Percentiles rank a stretch among this genome's conserved stretches.
Conservation (phyloP, 2,329 filamentous ascomycete genomes). For the Pseudofabraea citricarpa region DNA sequence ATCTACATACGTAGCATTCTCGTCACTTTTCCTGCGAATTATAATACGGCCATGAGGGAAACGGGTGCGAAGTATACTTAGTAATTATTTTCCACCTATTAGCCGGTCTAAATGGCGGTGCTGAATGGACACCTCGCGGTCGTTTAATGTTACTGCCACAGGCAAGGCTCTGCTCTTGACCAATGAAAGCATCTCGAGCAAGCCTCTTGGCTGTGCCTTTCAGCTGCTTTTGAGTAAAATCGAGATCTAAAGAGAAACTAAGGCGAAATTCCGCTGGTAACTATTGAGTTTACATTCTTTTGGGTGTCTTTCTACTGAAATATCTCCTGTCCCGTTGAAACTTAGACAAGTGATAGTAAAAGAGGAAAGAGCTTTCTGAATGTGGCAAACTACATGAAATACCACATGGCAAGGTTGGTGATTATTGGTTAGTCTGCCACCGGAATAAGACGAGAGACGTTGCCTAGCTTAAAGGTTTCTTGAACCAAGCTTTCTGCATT, state of each 20-base stretch:
- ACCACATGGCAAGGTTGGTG: slow-evolving; percentile 1
- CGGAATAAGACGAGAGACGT: neutral
- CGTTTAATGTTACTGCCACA: too few relatives aligned
- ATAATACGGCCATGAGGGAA: neutral
- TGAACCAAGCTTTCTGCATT: slow-evolving; percentile 1
- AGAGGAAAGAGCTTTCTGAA: neutral
- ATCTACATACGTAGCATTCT: neutral
- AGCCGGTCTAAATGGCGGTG: neutral
- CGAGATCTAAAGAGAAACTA: neutral
- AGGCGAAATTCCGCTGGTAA: neutral
- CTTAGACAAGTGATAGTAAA: neutral
- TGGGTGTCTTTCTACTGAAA: neutral
- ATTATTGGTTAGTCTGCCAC: neutral
- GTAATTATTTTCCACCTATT: too few relatives aligned
- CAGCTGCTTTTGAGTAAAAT: neutral
- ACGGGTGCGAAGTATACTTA: neutral
- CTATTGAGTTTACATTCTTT: neutral
- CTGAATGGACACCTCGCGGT: too few relatives aligned
- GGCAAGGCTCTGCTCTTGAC: neutral
- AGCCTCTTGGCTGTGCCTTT: neutral
- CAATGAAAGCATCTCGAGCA: neutral
- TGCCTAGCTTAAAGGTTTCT: slow-evolving; percentile 3
- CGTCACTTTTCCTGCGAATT: neutral
- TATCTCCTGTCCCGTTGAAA: neutral
- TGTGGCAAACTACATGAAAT: neutral